These are phyloP conservation scores for Amanita exitialis DNA, from an alignment of 768 basidiomycete genomes.

Conservation along the genomic window DNA sequence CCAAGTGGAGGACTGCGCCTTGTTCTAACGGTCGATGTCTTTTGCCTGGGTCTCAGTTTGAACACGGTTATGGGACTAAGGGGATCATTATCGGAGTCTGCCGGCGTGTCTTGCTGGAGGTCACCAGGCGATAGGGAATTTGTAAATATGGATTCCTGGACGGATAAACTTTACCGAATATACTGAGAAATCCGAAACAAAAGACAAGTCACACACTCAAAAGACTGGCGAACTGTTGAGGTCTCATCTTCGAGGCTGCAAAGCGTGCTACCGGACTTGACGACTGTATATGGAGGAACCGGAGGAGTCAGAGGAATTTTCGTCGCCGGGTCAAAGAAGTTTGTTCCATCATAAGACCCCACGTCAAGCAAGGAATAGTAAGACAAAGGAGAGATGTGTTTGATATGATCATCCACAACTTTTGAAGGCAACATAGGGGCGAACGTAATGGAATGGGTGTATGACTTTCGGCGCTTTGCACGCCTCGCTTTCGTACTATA, in stretches of 20 bases:
- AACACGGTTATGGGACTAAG: slow-evolving; percentile 3
- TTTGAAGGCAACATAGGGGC: not conserved
- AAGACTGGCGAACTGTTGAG: not conserved
- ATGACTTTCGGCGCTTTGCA: not conserved
- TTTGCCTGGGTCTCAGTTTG: slow-evolving; percentile 3
- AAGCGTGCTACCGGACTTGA: too few relatives aligned
- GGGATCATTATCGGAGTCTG: not conserved
- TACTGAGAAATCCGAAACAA: not conserved
- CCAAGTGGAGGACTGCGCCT: slow-evolving; percentile 29
- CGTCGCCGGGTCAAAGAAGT: not conserved
- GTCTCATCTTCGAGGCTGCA: not conserved
- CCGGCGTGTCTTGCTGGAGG: not conserved
- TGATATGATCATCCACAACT: not conserved
- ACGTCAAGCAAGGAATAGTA: not conserved
- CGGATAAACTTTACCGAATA: not conserved
- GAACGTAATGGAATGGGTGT: not conserved
- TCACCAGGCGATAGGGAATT: not conserved
- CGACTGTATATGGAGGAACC: not conserved
- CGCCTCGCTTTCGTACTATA: slow-evolving; percentile 2
- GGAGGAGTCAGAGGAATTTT: not conserved
- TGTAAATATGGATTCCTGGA: not conserved
- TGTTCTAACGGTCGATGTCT: slow-evolving; percentile 6
- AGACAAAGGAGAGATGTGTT: not conserved
- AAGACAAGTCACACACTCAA: not conserved
- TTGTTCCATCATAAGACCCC: not conserved